Evolutionary conservation across 768 basidiomycete species (phyloP).

Genomic region (Daedaleopsis sinensis): DNA sequence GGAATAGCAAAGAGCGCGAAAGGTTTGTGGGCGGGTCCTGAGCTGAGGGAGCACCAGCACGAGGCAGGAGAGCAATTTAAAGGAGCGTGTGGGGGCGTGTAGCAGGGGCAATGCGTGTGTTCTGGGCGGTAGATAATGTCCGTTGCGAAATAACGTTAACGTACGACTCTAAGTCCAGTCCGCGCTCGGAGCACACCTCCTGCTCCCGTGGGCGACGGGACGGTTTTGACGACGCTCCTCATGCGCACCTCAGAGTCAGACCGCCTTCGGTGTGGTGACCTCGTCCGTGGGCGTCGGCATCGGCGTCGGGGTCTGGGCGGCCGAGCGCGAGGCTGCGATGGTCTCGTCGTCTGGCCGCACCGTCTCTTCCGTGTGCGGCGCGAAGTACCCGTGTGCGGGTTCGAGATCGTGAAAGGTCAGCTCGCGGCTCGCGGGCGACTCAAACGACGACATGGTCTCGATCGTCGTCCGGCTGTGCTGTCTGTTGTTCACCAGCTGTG

Average conservation of each 20-base stretch:
- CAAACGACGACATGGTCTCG: slow-evolving; percentile 18
- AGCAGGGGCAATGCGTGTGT: not conserved
- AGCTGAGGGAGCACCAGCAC: too few relatives aligned
- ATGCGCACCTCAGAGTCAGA: too few relatives aligned
- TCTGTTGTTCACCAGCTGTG: slow-evolving; percentile 25
- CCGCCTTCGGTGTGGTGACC: too few relatives aligned
- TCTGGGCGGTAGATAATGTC: not conserved
- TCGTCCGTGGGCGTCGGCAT: not conserved
- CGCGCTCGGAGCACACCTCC: too few relatives aligned
- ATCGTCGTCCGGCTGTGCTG: slow-evolving; percentile 27
- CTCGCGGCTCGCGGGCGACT: slow-evolving; percentile 10
- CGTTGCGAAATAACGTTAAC: not conserved
- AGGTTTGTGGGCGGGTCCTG: too few relatives aligned
- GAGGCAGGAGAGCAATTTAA: not conserved
- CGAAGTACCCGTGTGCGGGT: not conserved
- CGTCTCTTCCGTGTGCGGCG: not conserved
- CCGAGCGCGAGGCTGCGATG: not conserved
- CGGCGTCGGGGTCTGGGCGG: not conserved
- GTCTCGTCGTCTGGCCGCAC: too few relatives aligned
- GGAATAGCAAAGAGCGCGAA: too few relatives aligned
- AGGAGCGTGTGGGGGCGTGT: not conserved
- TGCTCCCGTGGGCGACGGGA: too few relatives aligned
- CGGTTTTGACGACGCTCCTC: too few relatives aligned
- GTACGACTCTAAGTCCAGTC: too few relatives aligned
- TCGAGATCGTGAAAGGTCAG: not conserved